Conservation (phyloP, 345 rosid species). For the Brassica cretica region DNA sequence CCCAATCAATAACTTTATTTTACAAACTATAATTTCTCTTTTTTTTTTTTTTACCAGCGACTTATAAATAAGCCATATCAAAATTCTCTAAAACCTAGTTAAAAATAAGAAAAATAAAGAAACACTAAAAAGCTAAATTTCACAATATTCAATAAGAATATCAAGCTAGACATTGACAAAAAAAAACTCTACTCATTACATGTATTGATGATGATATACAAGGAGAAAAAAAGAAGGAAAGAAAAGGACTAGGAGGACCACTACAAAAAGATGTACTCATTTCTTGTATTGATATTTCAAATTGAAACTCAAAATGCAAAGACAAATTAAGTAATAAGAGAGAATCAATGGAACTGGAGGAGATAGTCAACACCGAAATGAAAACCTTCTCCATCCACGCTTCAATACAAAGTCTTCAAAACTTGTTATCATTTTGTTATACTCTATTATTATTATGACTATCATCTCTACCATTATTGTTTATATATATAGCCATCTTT, state of each 20-base stretch:
- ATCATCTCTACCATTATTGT: no score
- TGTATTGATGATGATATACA: slow-evolving; percentile 36
- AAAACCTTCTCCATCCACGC: slow-evolving; percentile 25
- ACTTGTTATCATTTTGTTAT: slow-evolving; percentile 35
- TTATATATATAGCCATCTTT: slow-evolving; percentile 23
- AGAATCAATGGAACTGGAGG: slow-evolving; percentile 28
- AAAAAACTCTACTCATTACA: slow-evolving; percentile 24
- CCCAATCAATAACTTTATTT: slow-evolving; percentile 23
- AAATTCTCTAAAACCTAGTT: neutral
- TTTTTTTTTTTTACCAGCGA: neutral
- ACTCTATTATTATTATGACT: slow-evolving; percentile 15
- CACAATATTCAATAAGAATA: neutral
- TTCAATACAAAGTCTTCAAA: slow-evolving; percentile 38
- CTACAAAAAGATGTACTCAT: slow-evolving; percentile 37
- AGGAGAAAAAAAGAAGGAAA: slow-evolving; percentile 15
- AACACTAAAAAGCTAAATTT: slow-evolving; percentile 4
- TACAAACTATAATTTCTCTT: neutral
- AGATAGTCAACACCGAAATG: slow-evolving; percentile 57
- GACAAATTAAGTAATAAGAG: slow-evolving; percentile 31
- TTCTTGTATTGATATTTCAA: slow-evolving; percentile 37
- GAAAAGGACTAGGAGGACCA: slow-evolving; percentile 44
- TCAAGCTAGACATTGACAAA: slow-evolving; percentile 27
- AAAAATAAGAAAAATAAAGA: neutral
- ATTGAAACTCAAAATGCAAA: slow-evolving; percentile 35
- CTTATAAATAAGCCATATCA: neutral